Evolutionary conservation across 2,329 filamentous ascomycete genomes (phyloP), one percentile per base, ranked within the genome.

Genomic region (Colletotrichum truncatum): DNA sequence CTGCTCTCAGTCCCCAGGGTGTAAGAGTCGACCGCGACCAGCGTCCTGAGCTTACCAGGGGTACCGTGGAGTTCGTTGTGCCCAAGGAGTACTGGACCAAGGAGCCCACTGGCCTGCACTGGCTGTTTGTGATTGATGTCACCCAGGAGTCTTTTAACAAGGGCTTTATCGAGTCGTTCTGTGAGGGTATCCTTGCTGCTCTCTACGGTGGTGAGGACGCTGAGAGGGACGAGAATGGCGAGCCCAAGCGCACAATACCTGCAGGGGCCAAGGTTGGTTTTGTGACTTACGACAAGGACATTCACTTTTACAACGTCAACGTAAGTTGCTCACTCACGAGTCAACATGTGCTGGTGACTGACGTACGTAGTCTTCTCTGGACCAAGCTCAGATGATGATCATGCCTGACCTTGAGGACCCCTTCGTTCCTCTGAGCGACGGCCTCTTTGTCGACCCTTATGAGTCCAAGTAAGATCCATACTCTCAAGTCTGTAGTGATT

Each of bases 21-120:
- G 88, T 93, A 41, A 90, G 96, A 62, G 89, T 97, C 52, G 96
- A 99, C 78, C 89, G 96, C 51, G 87, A 94, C 74, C 92, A 97
- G 75, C 87, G 96, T 55, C 94, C 95, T 0, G 96, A 99, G 80
- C 84, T 99, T 72, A 93, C 91, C 72, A 87, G 93, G 61, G 96
- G 96, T 36, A 98, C 96, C 0, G 95, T 98, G 46, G 96, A 99
- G 75, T 99, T 97, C 75, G 85, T 96, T 66, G 97, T 99, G 12
- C 96, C 96, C 14, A 98, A 98, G 81, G 96, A 99, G 80, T 99
- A 99, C 80, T 99, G 94, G 93, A 95, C 93, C 23, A 96, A 95
- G 77, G 91, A 97, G 75, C 96, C 96, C 1, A 92, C 96, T 12
- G 94, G 93, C 23, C 77, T 98, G 72, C 89, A 91, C 65, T 97